Percentiles rank a stretch among this genome's conserved stretches.
These are phyloP conservation scores for Hypoxylon fragiforme DNA, from an alignment of 495 filamentous ascomycete species.

Conservation along the genomic window DNA sequence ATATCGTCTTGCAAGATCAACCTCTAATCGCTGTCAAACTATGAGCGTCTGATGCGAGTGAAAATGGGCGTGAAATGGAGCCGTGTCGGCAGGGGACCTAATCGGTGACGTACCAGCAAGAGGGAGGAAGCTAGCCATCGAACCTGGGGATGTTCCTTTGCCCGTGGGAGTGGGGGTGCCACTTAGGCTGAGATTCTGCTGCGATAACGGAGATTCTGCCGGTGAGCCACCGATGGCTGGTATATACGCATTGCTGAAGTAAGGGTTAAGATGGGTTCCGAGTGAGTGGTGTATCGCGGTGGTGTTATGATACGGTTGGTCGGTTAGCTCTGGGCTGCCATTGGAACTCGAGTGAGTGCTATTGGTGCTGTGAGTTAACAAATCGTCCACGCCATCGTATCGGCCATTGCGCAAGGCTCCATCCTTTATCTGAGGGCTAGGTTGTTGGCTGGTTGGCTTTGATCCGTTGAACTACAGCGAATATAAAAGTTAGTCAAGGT, in stretches of 20 bases:
- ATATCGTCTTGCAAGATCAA: conserved; percentile 2
- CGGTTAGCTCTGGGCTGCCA: conserved; percentile 41
- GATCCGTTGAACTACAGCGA: conserved; percentile 47
- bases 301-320: conserved; percentile 32
- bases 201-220: conserved; percentile 38
- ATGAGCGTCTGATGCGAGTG: conserved; percentile 46
- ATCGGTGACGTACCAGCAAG: conserved; percentile 47
- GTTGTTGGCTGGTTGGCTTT: conserved; percentile 49
- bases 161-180: conserved; percentile 26
- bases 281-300: conserved; percentile 47
- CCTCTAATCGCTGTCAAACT: conserved; percentile 43
- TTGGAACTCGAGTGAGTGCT: conserved; percentile 41
- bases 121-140: conserved; percentile 33
- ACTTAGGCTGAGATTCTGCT: conserved; percentile 22
- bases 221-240: conserved; percentile 37
- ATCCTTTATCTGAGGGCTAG: conserved; percentile 42
- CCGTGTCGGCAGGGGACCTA: conserved; percentile 30
- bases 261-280: conserved; percentile 39
- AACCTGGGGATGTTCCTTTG: conserved; percentile 29
- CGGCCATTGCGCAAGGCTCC: conserved; percentile 35
- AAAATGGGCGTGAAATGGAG: conserved; percentile 43
- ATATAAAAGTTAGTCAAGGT: conserved; percentile 29
- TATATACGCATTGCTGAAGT: conserved; percentile 37
- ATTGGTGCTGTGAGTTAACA: conserved; percentile 27
- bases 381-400: conserved; percentile 42